These are phyloP conservation scores for Mycosphaerella sp. DNA, from an alignment of 2,329 filamentous ascomycete genomes.

Conservation along the genomic window DNA sequence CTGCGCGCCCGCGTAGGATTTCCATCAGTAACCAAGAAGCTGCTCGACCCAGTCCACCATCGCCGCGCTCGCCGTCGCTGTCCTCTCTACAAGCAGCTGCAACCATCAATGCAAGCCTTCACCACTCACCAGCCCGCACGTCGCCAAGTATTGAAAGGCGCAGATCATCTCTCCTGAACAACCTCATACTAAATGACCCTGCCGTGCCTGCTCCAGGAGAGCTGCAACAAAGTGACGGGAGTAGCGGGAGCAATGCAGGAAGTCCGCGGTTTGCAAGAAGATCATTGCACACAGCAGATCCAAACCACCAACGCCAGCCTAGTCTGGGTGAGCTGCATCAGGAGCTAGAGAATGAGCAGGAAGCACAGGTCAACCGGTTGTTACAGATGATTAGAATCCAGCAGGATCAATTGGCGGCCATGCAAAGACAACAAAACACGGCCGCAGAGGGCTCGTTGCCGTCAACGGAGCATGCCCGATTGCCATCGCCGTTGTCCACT, in stretches of 20 bases:
- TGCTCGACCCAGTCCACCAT: slow-evolving; percentile 45
- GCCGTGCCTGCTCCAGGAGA: slow-evolving; percentile 61
- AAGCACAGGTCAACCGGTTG: slow-evolving; percentile 72
- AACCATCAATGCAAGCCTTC: slow-evolving; percentile 63
- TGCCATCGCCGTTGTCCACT: slow-evolving; percentile 35
- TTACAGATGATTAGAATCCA: slow-evolving; percentile 68
- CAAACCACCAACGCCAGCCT: slow-evolving; percentile 56
- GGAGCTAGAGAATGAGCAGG: slow-evolving; percentile 71
- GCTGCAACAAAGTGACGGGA: slow-evolving; percentile 47
- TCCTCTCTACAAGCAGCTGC: slow-evolving; percentile 69
- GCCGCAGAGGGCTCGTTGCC: slow-evolving; percentile 20
- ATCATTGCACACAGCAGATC: slow-evolving; percentile 44
- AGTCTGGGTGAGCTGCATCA: slow-evolving; percentile 73
- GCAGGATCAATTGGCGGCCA: slow-evolving; percentile 59
- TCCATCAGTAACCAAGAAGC: slow-evolving; percentile 35
- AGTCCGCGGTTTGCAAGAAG: slow-evolving; percentile 23
- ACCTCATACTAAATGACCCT: slow-evolving; percentile 67
- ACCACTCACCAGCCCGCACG: slow-evolving; percentile 42
- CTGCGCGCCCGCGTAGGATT: slow-evolving; percentile 27
- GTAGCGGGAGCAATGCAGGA: slow-evolving; percentile 25
- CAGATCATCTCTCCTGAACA: slow-evolving; percentile 64
- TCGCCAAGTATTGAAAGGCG: slow-evolving; percentile 49
- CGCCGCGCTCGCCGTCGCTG: slow-evolving; percentile 57
- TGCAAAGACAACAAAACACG: slow-evolving; percentile 46
- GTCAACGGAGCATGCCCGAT: slow-evolving; percentile 17